Evolutionary conservation across 306 rosid species (phyloP), one percentile per base, ranked within the genome.

Genomic region (Vachellia collinsii): DNA sequence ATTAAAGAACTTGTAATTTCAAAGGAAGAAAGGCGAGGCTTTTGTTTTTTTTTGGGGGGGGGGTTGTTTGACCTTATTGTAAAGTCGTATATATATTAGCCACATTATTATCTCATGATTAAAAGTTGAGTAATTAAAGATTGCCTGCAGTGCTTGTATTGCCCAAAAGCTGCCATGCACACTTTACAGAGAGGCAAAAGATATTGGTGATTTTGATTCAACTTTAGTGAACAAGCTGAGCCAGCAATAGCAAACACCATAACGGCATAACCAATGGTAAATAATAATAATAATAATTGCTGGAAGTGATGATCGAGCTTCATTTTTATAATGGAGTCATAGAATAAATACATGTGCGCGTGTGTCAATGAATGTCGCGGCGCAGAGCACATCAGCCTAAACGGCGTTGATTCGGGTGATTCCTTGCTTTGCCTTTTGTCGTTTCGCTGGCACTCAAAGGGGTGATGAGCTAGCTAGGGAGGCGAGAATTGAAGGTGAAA

Each of bases 371-470:
- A 81, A 83, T 85, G 83, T 79, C 78, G 82, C 83, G 83, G 77
- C 72, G 82, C 38, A 72, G 89, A 72, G 87, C 93, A 83, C 93
- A 79, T 81, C 79, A 88, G 88, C 90, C 93, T 78, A 91, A 82
- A 89, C 88, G 93, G 85, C 93, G 93, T 78, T 82, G 92, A 84
- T 88, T 86, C 76, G 86, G 97, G 90, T 69, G 97, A 88, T 91
- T 84, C 87, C 83, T 83, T 86, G 74, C 83, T 84, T 91, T 84
- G 80, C 77, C 65, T 88, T 89, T 89, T 88, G 93, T 88, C 92
- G 83, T 89, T 83, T 88, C 74, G 39, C 51, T 29, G 87, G 77
- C 80, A 83, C 93, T 88, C 89, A 84, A 87, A 81, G 81, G 44
- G 81, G 44, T 50, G 70, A 70, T 36, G 54, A 39, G 67, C 12